phyloP scores from a whole-genome alignment of 2,329 filamentous ascomycete genomes.

The Aspergillus ochraceoroseus region DNA sequence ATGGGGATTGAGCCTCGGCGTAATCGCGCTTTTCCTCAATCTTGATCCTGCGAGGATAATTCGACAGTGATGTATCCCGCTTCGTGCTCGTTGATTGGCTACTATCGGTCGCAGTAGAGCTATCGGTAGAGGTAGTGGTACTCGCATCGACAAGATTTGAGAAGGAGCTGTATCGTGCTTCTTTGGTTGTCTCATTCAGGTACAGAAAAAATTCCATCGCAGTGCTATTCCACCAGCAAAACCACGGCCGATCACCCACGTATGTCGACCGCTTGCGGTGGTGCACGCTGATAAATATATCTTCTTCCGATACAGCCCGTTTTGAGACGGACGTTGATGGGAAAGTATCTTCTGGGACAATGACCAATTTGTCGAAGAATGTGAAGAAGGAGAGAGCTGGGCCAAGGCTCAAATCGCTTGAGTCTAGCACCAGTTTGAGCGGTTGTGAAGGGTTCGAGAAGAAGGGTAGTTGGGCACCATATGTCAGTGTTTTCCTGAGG shows the following conservation, averaged over 20 bases:
- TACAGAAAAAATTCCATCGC: constrained; percentile 65
- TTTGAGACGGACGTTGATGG: constrained; percentile 27
- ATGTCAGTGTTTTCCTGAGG: constrained; percentile 45
- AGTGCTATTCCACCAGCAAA: constrained; percentile 65
- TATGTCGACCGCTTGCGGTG: constrained; percentile 42
- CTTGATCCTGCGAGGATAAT: constrained; percentile 58
- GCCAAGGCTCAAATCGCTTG: constrained; percentile 52
- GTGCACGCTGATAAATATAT: constrained; percentile 23
- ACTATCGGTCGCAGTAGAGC: background rate
- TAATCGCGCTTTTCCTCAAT: constrained; percentile 59
- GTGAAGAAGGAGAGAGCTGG: constrained; percentile 61
- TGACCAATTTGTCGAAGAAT: constrained; percentile 60
- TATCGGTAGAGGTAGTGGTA: constrained; percentile 1
- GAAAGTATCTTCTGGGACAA: constrained; percentile 44
- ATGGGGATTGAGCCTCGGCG: constrained; percentile 45
- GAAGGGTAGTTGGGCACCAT: constrained; percentile 58
- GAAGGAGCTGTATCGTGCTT: constrained; percentile 21
- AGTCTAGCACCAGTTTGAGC: constrained; percentile 55
- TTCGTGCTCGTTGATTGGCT: background rate
- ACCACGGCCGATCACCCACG: constrained; percentile 62
- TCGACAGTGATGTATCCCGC: constrained; percentile 15
- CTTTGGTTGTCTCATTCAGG: constrained; percentile 48
- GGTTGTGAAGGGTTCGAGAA: constrained; percentile 43
- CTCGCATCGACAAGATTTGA: constrained; percentile 19
- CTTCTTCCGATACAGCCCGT: constrained; percentile 27